A percentile compares a stretch with the other conserved stretches of the same genome.
These are phyloP conservation scores for Huntiella moniliformis DNA, from an alignment of 2,329 filamentous ascomycete species.

Conservation along the genomic window DNA sequence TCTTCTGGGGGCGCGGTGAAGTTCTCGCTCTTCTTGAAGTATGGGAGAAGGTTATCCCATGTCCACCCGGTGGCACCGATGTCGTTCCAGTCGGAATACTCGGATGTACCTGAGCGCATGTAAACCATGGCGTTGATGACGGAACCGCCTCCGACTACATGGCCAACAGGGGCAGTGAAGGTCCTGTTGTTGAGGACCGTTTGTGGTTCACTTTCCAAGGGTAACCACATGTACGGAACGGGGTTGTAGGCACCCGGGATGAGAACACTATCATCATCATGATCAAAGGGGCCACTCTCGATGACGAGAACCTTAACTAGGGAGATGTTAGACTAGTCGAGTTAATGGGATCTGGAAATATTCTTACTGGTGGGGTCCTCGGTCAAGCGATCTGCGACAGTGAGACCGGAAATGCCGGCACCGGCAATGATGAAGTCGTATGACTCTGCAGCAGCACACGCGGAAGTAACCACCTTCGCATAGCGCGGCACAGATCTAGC, in stretches of 20 bases:
- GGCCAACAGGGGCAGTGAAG: slow-evolving; percentile 14
- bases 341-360: not conserved
- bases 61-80: slow-evolving; percentile 27
- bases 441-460: slow-evolving; percentile 3
- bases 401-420: slow-evolving; percentile 21
- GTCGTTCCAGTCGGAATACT: slow-evolving; percentile 26
- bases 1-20: slow-evolving; percentile 10
- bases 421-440: slow-evolving; percentile 20
- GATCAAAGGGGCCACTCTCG: slow-evolving; percentile 16
- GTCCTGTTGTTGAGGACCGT: slow-evolving; percentile 15
- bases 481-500: not conserved
- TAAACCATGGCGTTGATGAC: slow-evolving; percentile 23
- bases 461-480: slow-evolving; percentile 6
- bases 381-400: slow-evolving; percentile 21
- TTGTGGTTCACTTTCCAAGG: slow-evolving; percentile 15
- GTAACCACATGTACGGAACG: slow-evolving; percentile 17
- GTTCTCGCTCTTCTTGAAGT: slow-evolving; percentile 22
- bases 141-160: slow-evolving; percentile 22
- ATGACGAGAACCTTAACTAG: slow-evolving; percentile 17
- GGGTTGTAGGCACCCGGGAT: slow-evolving; percentile 17
- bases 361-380: slow-evolving; percentile 17
- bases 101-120: slow-evolving; percentile 19
- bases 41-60: slow-evolving; percentile 21
- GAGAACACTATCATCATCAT: slow-evolving; percentile 16
- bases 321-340: too few species aligned